phyloP scores from a whole-genome alignment of 192 early-diverging fungal species.

The Rhizoclosmatium sp. region DNA sequence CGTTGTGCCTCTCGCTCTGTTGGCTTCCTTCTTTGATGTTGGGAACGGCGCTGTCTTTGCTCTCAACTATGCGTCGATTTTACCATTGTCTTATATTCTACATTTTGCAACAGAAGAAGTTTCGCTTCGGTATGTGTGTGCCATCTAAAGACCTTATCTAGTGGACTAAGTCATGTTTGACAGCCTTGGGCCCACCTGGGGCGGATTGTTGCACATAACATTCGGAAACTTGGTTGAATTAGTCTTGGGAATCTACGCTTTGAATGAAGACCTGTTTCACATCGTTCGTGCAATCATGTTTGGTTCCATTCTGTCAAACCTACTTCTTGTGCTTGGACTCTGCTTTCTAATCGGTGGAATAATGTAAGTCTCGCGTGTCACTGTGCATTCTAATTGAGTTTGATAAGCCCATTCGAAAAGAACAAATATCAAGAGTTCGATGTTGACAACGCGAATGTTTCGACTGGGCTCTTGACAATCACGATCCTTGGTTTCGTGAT shows the following conservation, averaged over 20 bases:
- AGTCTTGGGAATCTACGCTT: slow-evolving; percentile 82
- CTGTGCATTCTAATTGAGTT: no score
- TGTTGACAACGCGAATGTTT: slow-evolving; percentile 30
- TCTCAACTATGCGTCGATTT: slow-evolving; percentile 86
- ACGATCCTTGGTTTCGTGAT: slow-evolving; percentile 36
- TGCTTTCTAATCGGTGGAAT: slow-evolving; percentile 89
- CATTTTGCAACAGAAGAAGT: slow-evolving; percentile 86
- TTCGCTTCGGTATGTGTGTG: neutral
- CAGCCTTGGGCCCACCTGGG: no score
- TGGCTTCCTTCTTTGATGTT: slow-evolving; percentile 70
- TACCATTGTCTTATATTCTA: slow-evolving; percentile 88
- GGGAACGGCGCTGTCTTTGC: slow-evolving; percentile 71
- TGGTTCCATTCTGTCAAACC: slow-evolving; percentile 89
- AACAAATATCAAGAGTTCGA: slow-evolving; percentile 62
- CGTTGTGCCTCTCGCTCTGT: slow-evolving; percentile 82
- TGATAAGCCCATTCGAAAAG: slow-evolving; percentile 57
- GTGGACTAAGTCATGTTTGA: no score
- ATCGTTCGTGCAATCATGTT: slow-evolving; percentile 86
- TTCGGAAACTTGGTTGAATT: slow-evolving; percentile 86
- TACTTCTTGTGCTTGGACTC: slow-evolving; percentile 85
- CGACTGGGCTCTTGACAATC: slow-evolving; percentile 29
- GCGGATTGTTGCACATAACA: slow-evolving; percentile 62
- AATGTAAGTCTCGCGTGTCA: neutral
- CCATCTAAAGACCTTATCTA: neutral
- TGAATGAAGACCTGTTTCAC: slow-evolving; percentile 75